phyloP scores from a whole-genome alignment of 345 rosid species.

The Erodium maritimum region DNA sequence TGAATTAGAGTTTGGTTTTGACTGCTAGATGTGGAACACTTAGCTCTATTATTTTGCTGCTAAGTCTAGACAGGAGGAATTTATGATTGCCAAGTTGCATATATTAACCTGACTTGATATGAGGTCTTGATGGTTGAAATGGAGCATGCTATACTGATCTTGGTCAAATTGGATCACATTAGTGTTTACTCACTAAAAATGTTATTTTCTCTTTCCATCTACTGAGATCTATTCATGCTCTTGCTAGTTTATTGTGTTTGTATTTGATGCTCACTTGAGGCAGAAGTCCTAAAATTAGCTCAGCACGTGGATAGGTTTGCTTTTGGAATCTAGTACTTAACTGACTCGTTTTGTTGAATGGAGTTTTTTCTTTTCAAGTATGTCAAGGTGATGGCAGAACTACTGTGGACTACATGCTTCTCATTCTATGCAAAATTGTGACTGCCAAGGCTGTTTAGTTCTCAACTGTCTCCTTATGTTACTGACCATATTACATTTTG shows the following conservation, averaged over 20 bases:
- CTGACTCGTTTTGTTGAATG: neutral
- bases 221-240: neutral
- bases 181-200: neutral
- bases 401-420: neutral
- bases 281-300: neutral
- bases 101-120: too few relatives aligned
- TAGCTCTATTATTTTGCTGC: neutral
- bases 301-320: neutral
- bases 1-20: neutral
- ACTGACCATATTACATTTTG: neutral
- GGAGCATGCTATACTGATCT: neutral
- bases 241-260: neutral
- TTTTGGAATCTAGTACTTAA: neutral
- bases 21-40: neutral
- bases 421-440: neutral
- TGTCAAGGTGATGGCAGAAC: neutral
- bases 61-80: too few relatives aligned
- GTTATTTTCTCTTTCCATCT: neutral
- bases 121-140: too few relatives aligned
- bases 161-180: neutral
- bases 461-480: neutral
- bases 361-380: neutral
- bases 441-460: neutral
- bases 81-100: too few relatives aligned
- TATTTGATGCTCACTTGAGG: neutral